A percentile compares a stretch with the other conserved stretches of the same genome.
Conservation (phyloP, 2,329 filamentous ascomycete genomes). For the Pleurostoma richardsiae region DNA sequence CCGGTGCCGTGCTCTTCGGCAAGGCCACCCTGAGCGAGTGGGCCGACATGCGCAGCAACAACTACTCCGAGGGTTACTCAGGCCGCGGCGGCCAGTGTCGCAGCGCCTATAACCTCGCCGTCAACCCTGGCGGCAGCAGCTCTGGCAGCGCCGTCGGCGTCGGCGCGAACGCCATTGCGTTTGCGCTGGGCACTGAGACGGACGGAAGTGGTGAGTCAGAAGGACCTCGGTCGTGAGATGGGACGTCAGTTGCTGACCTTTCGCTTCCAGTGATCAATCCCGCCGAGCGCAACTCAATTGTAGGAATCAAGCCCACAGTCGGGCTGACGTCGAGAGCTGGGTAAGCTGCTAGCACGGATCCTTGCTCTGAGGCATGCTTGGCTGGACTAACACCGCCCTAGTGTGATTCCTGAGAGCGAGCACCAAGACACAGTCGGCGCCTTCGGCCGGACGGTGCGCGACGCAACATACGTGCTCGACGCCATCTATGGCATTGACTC, state of each 20-base stretch:
- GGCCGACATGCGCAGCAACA: conserved; percentile 65
- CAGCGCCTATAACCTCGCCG: conserved; percentile 63
- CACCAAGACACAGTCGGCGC: conserved; percentile 67
- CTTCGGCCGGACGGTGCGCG: conserved; percentile 63
- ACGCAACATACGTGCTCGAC: conserved; percentile 62
- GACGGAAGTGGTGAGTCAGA: conserved; percentile 53
- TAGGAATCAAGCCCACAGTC: conserved; percentile 61
- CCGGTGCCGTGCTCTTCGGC: conserved; percentile 65
- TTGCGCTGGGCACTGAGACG: conserved; percentile 68
- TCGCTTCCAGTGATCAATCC: conserved; percentile 50
- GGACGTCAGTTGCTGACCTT: conserved; percentile 52
- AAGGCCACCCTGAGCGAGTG: conserved; percentile 70
- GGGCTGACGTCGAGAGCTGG: conserved; percentile 59
- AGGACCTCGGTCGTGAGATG: conserved; percentile 20
- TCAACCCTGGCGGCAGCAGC: conserved; percentile 64
- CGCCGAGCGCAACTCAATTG: conserved; percentile 51
- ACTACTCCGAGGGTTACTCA: conserved; percentile 62
- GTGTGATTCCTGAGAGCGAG: conserved; percentile 59
- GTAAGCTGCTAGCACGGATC: conserved; percentile 1
- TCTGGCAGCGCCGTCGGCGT: conserved; percentile 63
- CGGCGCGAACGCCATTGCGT: conserved; percentile 48
- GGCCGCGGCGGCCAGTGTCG: conserved; percentile 58
- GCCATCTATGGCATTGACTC: conserved; percentile 61
- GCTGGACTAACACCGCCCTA: background rate
- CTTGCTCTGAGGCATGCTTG: background rate